These are phyloP conservation scores for Heritiera littoralis DNA, from an alignment of 345 rosid genomes.

Conservation along the genomic window DNA sequence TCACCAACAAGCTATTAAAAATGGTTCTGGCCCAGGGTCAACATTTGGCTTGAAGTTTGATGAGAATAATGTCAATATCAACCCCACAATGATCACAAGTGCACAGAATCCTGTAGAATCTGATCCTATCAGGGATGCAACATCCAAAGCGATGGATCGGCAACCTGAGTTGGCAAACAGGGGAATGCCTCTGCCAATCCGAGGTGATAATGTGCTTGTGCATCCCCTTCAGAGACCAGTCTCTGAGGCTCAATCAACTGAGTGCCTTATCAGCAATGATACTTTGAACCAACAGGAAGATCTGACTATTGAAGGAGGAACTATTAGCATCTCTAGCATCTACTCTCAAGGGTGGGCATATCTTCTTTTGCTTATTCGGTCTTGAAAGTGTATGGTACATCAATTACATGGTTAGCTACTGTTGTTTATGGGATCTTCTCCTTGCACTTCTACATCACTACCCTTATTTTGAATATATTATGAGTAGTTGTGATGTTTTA, in stretches of 20 bases:
- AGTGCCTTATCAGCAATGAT: conserved; percentile 52
- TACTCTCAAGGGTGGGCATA: conserved; percentile 68
- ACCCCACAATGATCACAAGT: conserved; percentile 44
- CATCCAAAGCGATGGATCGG: conserved; percentile 47
- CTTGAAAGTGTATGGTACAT: conserved; percentile 11
- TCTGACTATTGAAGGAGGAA: conserved; percentile 84
- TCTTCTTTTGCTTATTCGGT: conserved; percentile 1
- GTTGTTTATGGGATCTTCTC: not conserved
- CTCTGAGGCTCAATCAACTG: conserved; percentile 59
- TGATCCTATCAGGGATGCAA: conserved; percentile 50
- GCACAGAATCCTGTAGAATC: conserved; percentile 52
- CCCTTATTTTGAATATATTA: not conserved
- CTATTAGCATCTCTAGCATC: conserved; percentile 80
- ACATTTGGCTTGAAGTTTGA: conserved; percentile 67
- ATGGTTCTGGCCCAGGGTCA: conserved; percentile 69
- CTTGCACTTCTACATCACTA: not conserved
- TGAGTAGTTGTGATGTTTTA: not conserved
- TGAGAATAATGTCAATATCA: conserved; percentile 48
- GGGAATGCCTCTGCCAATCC: conserved; percentile 38
- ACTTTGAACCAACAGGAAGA: conserved; percentile 54
- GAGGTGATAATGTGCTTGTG: conserved; percentile 36
- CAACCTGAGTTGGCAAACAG: conserved; percentile 57
- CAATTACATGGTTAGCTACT: not conserved
- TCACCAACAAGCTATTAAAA: conserved; percentile 62
- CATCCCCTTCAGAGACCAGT: conserved; percentile 50